Evolutionary conservation across 257 asterid species (phyloP).

Genomic region (Solanum sparsipilum): DNA sequence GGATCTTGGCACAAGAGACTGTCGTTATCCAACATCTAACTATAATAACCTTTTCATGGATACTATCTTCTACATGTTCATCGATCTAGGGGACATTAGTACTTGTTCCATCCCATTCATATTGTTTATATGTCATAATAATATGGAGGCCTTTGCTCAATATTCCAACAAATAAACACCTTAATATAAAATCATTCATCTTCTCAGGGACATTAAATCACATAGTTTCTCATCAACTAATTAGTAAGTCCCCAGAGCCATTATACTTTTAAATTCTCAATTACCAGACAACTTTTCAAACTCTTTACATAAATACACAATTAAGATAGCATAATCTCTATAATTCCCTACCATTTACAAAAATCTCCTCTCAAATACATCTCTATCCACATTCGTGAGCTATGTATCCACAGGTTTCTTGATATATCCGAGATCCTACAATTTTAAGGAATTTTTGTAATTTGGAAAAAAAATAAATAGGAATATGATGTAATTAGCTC

Average conservation of each 20-base stretch:
- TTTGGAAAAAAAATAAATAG: not conserved
- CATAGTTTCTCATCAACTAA: not conserved
- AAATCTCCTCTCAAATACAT: not conserved
- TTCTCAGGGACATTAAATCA: not conserved
- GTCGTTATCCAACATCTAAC: too few relatives aligned
- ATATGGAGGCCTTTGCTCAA: not conserved
- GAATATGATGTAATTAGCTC: not conserved
- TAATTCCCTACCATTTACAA: not conserved
- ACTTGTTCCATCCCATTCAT: not conserved
- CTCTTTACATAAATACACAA: not conserved
- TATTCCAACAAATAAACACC: not conserved
- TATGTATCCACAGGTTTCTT: not conserved
- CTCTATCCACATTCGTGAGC: not conserved
- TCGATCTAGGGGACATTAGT: too few relatives aligned
- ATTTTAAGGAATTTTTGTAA: too few relatives aligned
- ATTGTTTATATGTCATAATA: not conserved
- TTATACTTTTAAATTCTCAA: not conserved
- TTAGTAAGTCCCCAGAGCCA: not conserved
- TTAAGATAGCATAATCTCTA: not conserved
- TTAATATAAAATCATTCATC: not conserved
- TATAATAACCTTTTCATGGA: too few relatives aligned
- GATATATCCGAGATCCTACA: not conserved
- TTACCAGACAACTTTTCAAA: not conserved
- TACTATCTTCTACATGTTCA: too few relatives aligned
- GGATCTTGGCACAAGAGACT: too few relatives aligned